These are phyloP conservation scores for Nidularia sp. DNA, from an alignment of 768 basidiomycete genomes.

Conservation along the genomic window DNA sequence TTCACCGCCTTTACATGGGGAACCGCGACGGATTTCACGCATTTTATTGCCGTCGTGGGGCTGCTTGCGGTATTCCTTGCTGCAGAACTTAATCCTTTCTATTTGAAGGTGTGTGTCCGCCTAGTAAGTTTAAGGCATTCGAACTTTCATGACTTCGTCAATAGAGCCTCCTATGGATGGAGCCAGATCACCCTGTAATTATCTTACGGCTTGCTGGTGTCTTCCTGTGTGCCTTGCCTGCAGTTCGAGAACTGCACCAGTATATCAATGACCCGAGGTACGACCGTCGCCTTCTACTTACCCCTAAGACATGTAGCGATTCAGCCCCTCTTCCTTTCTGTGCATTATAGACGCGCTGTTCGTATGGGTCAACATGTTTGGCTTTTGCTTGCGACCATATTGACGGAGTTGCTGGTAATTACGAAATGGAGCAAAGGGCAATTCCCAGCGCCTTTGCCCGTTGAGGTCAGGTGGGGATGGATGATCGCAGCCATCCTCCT, in stretches of 20 bases:
- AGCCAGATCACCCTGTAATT: conserved; percentile 84
- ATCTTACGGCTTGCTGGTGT: conserved; percentile 69
- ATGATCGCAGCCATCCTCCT: conserved; percentile 52
- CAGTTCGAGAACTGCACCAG: conserved; percentile 79
- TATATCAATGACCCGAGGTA: conserved; percentile 82
- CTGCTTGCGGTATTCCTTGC: conserved; percentile 76
- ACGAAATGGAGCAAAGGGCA: conserved; percentile 78
- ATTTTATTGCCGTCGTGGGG: conserved; percentile 72
- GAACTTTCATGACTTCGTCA: not conserved
- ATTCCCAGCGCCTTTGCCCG: conserved; percentile 62
- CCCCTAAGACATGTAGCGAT: conserved; percentile 1
- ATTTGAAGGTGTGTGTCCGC: conserved; percentile 64
- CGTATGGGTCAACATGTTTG: conserved; percentile 90
- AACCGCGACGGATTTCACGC: conserved; percentile 65
- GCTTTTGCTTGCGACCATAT: conserved; percentile 81
- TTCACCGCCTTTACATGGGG: conserved; percentile 90
- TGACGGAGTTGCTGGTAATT: conserved; percentile 78
- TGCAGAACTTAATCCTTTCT: conserved; percentile 86
- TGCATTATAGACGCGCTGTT: conserved; percentile 57
- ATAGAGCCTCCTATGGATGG: conserved; percentile 75
- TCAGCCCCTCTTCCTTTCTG: not conserved
- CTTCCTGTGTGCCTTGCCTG: conserved; percentile 84
- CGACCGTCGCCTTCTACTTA: conserved; percentile 13
- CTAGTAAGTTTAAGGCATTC: too few species aligned
- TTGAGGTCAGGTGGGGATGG: conserved; percentile 64